phyloP scores from a whole-genome alignment of 371 early-diverging fungal species.

The Syncephalastrum contaminatum region DNA sequence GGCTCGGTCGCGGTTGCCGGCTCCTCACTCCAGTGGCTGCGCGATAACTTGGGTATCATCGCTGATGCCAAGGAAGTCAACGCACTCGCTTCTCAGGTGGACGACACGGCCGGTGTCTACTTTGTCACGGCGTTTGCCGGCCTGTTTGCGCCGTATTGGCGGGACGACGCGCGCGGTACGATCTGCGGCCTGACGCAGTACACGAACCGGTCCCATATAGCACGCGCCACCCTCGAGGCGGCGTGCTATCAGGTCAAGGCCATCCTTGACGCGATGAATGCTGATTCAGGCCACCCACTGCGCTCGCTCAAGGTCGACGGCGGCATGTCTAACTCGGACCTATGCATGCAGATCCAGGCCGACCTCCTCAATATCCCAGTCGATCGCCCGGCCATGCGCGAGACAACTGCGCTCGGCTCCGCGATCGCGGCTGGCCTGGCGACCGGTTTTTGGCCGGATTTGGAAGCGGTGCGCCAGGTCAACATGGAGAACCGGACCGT shows the following conservation, averaged over 20 bases:
- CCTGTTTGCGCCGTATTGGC: conserved; percentile 96
- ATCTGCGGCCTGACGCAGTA: conserved; percentile 90
- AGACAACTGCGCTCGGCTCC: conserved; percentile 93
- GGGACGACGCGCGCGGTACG: conserved; percentile 87
- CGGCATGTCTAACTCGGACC: conserved; percentile 89
- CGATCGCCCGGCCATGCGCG: conserved; percentile 87
- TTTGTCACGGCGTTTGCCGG: conserved; percentile 96
- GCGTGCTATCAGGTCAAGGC: conserved; percentile 90
- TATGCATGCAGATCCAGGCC: conserved; percentile 92
- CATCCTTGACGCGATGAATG: conserved; percentile 90
- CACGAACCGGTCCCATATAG: conserved; percentile 82
- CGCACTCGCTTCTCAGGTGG: conserved; percentile 45
- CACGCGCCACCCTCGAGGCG: conserved; percentile 89
- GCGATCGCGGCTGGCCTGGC: conserved; percentile 93
- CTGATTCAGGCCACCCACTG: conserved; percentile 57
- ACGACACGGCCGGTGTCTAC: conserved; percentile 89
- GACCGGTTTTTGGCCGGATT: conserved; percentile 70
- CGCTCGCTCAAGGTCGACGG: conserved; percentile 87
- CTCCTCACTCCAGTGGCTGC: conserved; percentile 90
- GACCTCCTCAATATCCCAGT: conserved; percentile 87
- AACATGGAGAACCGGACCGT: conserved; percentile 34
- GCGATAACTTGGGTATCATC: conserved; percentile 85
- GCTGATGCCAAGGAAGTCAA: conserved; percentile 68
- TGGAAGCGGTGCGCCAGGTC: conserved; percentile 28
- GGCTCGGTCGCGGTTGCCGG: conserved; percentile 95